A percentile compares a stretch with the other conserved stretches of the same genome.
Evolutionary conservation across 2,329 filamentous ascomycete genomes (phyloP).

Genomic region (Davidsoniella neocaledoniae): DNA sequence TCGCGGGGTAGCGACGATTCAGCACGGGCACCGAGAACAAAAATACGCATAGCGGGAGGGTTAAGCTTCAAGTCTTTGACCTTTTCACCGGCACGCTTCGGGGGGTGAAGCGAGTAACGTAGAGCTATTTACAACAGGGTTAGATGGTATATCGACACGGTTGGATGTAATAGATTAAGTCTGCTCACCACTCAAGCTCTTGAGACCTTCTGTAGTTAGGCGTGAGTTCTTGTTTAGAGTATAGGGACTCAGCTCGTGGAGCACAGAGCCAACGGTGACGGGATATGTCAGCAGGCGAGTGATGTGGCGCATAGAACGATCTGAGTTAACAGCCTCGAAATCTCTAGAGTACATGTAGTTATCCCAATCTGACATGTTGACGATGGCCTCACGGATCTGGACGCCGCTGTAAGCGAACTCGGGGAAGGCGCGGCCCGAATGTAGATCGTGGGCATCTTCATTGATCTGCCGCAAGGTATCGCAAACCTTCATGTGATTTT

Average conservation of each 20-base stretch:
- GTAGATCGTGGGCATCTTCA: slow-evolving; percentile 90
- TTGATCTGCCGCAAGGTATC: slow-evolving; percentile 86
- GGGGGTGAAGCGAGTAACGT: slow-evolving; percentile 84
- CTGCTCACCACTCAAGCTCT: slow-evolving; percentile 73
- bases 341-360: slow-evolving; percentile 87
- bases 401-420: slow-evolving; percentile 84
- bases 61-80: slow-evolving; percentile 69
- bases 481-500: slow-evolving; percentile 80
- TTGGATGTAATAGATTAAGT: not conserved
- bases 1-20: slow-evolving; percentile 90
- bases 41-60: slow-evolving; percentile 77
- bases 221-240: slow-evolving; percentile 56
- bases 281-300: slow-evolving; percentile 90
- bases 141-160: not conserved
- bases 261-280: slow-evolving; percentile 71
- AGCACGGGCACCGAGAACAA: slow-evolving; percentile 87
- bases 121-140: slow-evolving; percentile 39
- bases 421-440: slow-evolving; percentile 77
- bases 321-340: slow-evolving; percentile 79
- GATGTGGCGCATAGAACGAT: slow-evolving; percentile 79
- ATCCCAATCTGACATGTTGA: slow-evolving; percentile 99
- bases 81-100: slow-evolving; percentile 50
- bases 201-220: slow-evolving; percentile 73
- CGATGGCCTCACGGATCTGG: slow-evolving; percentile 73
- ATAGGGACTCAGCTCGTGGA: slow-evolving; percentile 93